Evolutionary conservation across 352 stramenopile species (phyloP).

Genomic region (Lagenidium giganteum): DNA sequence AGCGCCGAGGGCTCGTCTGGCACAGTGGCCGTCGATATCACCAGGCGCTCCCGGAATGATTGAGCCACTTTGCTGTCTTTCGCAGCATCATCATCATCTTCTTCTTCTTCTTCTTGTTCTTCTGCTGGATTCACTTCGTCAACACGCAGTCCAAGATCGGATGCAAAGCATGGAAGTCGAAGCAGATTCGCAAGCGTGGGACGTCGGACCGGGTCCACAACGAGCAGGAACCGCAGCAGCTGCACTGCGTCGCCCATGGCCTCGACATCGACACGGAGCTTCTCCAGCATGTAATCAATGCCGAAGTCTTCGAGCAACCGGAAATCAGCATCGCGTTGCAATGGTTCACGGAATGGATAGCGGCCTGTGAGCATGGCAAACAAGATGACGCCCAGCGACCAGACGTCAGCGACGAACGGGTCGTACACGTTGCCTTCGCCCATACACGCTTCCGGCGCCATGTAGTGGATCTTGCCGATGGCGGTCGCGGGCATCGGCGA

Average conservation of each 20-base stretch:
- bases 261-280: slow-evolving; percentile 36
- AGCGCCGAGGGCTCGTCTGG: too few species aligned
- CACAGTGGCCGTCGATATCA: too few species aligned
- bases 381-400: slow-evolving; percentile 65
- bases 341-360: slow-evolving; percentile 43
- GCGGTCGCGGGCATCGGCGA: slow-evolving; percentile 15
- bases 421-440: slow-evolving; percentile 29
- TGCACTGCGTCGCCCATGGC: slow-evolving; percentile 24
- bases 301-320: slow-evolving; percentile 46
- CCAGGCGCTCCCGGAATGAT: too few species aligned
- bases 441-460: slow-evolving; percentile 49
- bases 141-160: neutral
- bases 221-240: slow-evolving; percentile 37
- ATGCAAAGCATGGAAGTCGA: slow-evolving; percentile 18
- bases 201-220: slow-evolving; percentile 30
- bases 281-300: slow-evolving; percentile 49
- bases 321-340: slow-evolving; percentile 37
- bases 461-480: slow-evolving; percentile 61
- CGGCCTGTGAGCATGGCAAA: slow-evolving; percentile 50
- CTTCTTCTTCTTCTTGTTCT: neutral
- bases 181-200: slow-evolving; percentile 27
- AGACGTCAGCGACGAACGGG: slow-evolving; percentile 46
- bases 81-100: too few species aligned
- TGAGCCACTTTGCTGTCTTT: too few species aligned
- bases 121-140: too few species aligned